Percentiles rank a stretch among this genome's conserved stretches.
Conservation (phyloP, 441 rosid genomes). For the Populus hybrid region DNA sequence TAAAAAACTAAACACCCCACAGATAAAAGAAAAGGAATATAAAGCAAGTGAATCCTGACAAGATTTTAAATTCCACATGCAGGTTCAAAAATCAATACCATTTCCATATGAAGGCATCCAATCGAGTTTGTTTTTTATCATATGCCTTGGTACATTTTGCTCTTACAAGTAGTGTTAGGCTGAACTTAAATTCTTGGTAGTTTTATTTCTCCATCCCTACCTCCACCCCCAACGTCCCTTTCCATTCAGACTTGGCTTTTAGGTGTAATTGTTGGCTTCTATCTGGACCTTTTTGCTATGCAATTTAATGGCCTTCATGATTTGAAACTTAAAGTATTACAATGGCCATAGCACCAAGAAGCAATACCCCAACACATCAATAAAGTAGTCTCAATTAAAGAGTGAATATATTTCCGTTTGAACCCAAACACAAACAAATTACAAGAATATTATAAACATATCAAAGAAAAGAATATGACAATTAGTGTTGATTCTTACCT, state of each 20-base stretch:
- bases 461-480: background rate
- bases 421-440: background rate
- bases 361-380: background rate
- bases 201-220: constrained; percentile 2
- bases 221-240: background rate
- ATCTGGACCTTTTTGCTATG: background rate
- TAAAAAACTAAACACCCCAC: no score
- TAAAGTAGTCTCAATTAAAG: background rate
- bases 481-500: no score
- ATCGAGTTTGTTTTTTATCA: constrained; percentile 36
- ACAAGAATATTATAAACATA: background rate
- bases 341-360: no score
- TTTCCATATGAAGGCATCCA: constrained; percentile 18
- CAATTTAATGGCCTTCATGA: background rate
- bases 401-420: background rate
- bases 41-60: no score
- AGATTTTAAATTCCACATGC: no score
- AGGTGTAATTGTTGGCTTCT: constrained; percentile 26
- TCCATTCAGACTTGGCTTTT: constrained; percentile 13
- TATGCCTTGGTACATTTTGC: constrained; percentile 23
- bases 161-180: constrained; percentile 21
- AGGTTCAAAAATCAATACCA: background rate
- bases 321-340: background rate
- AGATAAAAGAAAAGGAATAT: no score
- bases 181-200: constrained; percentile 20